Evolutionary conservation across 225 moss, liverwort and hornwort genomes (phyloP).

Genomic region (Polytrichum formosum): DNA sequence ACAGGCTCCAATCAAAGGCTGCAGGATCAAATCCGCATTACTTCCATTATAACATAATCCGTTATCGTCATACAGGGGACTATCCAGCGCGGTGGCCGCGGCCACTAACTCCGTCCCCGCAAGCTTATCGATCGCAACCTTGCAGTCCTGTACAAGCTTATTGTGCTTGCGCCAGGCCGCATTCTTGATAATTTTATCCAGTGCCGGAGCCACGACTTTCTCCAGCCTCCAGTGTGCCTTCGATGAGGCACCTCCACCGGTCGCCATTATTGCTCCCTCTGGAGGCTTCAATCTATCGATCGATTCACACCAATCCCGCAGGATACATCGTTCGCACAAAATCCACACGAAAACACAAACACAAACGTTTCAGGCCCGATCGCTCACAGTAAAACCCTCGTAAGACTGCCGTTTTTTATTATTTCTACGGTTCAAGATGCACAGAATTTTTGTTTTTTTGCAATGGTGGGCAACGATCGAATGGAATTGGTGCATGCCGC

Average conservation of each 20-base stretch:
- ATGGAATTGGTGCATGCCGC: too few species aligned
- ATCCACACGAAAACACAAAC: too few species aligned
- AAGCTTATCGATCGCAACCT: conserved; percentile 77
- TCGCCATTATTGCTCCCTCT: conserved; percentile 26
- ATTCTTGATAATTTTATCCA: conserved; percentile 96
- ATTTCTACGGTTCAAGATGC: too few species aligned
- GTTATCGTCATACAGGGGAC: conserved; percentile 84
- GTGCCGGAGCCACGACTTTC: conserved; percentile 82
- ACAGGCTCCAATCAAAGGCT: conserved; percentile 86
- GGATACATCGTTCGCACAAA: too few species aligned
- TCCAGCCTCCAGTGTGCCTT: conserved; percentile 82
- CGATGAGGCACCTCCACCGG: conserved; percentile 56
- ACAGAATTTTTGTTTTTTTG: too few species aligned
- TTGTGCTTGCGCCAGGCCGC: conserved; percentile 96
- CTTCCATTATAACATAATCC: conserved; percentile 66
- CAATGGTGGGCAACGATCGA: too few species aligned
- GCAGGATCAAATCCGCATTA: conserved; percentile 86
- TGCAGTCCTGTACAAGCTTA: conserved; percentile 95
- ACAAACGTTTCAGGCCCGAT: too few species aligned
- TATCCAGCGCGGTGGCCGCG: conserved; percentile 56
- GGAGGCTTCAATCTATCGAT: not conserved
- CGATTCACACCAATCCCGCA: too few species aligned
- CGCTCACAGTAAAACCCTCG: too few species aligned
- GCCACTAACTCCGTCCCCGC: conserved; percentile 48
- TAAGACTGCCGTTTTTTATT: too few species aligned